phyloP scores from a whole-genome alignment of 306 rosid species.

The Dalbergia cultrata region DNA sequence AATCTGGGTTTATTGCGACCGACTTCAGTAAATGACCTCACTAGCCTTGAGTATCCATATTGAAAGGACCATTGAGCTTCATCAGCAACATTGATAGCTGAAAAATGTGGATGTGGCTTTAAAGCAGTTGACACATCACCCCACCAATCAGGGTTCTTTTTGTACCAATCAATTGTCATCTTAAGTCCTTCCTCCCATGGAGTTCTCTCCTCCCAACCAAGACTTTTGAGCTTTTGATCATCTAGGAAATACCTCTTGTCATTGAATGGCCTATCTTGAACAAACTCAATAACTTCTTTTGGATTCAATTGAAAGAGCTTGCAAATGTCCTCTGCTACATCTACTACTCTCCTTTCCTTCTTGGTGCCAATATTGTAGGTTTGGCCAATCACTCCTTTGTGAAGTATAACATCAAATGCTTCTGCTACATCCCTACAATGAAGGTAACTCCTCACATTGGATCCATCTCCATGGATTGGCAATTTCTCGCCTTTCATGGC shows the following conservation, averaged over 20 bases:
- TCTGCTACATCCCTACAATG: conserved; percentile 71
- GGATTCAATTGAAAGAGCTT: conserved; percentile 58
- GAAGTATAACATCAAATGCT: conserved; percentile 87
- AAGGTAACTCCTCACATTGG: conserved; percentile 80
- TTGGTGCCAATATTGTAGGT: conserved; percentile 74
- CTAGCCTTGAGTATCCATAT: conserved; percentile 58
- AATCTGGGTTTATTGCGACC: conserved; percentile 31
- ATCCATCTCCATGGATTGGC: conserved; percentile 80
- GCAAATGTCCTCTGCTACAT: conserved; percentile 70
- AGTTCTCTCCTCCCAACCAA: conserved; percentile 76
- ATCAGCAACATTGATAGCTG: conserved; percentile 57
- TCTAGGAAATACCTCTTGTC: conserved; percentile 80
- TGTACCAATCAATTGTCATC: conserved; percentile 75
- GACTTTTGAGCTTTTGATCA: conserved; percentile 73
- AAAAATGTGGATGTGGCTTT: conserved; percentile 67
- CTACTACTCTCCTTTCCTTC: conserved; percentile 68
- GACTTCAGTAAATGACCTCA: conserved; percentile 59
- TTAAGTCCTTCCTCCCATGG: conserved; percentile 75
- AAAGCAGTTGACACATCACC: conserved; percentile 78
- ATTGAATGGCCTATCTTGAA: conserved; percentile 83
- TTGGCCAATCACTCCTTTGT: conserved; percentile 73
- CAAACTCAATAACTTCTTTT: conserved; percentile 62
- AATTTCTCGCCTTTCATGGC: conserved; percentile 78
- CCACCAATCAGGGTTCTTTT: conserved; percentile 73
- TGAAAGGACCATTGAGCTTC: conserved; percentile 68